A percentile compares a stretch with the other conserved stretches of the same genome.
Conservation (phyloP, 2,329 filamentous ascomycete species). For the Lachnellula hyalina region DNA sequence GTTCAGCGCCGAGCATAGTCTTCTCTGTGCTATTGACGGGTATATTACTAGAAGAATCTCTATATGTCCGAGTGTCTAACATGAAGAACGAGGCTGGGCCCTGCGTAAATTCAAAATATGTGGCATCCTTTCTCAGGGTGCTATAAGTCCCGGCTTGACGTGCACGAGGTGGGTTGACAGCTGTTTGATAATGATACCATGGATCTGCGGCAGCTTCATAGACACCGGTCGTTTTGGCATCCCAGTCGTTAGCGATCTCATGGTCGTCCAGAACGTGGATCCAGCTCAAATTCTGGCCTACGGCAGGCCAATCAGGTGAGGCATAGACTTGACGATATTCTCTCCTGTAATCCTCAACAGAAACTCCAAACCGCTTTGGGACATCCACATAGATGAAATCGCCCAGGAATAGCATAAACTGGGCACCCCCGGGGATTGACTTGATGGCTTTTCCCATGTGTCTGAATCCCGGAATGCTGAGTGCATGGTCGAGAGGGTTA, state of each 20-base stretch:
- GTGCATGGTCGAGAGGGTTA: conserved; percentile 72
- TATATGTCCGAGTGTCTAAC: conserved; percentile 84
- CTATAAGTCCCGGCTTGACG: conserved; percentile 41
- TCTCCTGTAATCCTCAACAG: conserved; percentile 71
- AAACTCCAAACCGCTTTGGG: conserved; percentile 68
- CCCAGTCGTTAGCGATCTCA: conserved; percentile 94
- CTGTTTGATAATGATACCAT: conserved; percentile 80
- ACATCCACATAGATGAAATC: conserved; percentile 93
- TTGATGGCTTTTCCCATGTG: conserved; percentile 70
- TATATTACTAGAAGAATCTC: conserved; percentile 58
- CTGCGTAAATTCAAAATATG: conserved; percentile 85
- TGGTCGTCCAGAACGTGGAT: conserved; percentile 96
- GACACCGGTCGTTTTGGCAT: conserved; percentile 71
- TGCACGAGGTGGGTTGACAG: conserved; percentile 72
- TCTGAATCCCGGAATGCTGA: conserved; percentile 75
- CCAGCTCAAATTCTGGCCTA: conserved; percentile 82
- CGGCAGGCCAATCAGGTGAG: conserved; percentile 81
- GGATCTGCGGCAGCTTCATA: conserved; percentile 51
- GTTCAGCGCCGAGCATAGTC: conserved; percentile 78
- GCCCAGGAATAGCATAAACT: conserved; percentile 77
- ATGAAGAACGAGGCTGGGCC: conserved; percentile 94
- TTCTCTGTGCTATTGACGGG: conserved; percentile 61
- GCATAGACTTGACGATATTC: conserved; percentile 96
- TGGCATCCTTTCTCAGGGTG: conserved; percentile 48
- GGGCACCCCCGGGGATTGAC: conserved; percentile 55